Evolutionary conservation across 805 yeast genomes (phyloP).

Genomic region (Kodamaea sagamina): DNA sequence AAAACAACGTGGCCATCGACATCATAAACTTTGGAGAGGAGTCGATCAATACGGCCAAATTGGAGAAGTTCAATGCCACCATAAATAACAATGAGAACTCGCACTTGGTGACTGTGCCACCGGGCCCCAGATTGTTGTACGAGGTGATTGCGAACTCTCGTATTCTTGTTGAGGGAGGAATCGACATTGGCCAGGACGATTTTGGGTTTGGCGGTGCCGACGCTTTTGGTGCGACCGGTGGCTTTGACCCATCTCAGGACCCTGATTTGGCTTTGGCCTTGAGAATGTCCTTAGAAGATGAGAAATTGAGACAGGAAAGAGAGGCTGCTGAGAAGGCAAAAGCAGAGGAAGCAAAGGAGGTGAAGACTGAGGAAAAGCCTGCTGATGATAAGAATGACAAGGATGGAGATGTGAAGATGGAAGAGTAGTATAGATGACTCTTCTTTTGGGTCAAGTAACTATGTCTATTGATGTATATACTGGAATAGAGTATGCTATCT

Average conservation of each 20-base stretch:
- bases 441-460: too few relatives aligned
- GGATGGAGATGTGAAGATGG: conserved; percentile 8
- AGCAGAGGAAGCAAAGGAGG: conserved; percentile 19
- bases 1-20: conserved; percentile 88
- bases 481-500: too few relatives aligned
- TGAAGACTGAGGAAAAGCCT: conserved; percentile 14
- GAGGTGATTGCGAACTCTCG: conserved; percentile 80
- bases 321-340: conserved; percentile 45
- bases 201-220: conserved; percentile 44
- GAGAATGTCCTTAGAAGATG: conserved; percentile 92
- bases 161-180: conserved; percentile 67
- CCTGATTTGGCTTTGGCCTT: conserved; percentile 97
- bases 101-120: conserved; percentile 83
- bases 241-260: conserved; percentile 82
- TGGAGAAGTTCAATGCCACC: conserved; percentile 73
- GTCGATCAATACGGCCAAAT: conserved; percentile 67
- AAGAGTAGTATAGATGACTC: conserved; percentile 2
- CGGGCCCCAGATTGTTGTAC: conserved; percentile 81
- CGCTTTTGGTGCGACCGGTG: conserved; percentile 31
- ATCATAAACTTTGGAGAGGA: conserved; percentile 92
- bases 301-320: conserved; percentile 86
- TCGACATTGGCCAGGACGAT: conserved; percentile 44
- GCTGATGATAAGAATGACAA: not conserved
- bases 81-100: conserved; percentile 78
- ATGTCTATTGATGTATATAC: too few relatives aligned